Percentiles rank a stretch among this genome's conserved stretches.
phyloP scores from a whole-genome alignment of 2,329 filamentous ascomycete species.

The Catunica adiposa region DNA sequence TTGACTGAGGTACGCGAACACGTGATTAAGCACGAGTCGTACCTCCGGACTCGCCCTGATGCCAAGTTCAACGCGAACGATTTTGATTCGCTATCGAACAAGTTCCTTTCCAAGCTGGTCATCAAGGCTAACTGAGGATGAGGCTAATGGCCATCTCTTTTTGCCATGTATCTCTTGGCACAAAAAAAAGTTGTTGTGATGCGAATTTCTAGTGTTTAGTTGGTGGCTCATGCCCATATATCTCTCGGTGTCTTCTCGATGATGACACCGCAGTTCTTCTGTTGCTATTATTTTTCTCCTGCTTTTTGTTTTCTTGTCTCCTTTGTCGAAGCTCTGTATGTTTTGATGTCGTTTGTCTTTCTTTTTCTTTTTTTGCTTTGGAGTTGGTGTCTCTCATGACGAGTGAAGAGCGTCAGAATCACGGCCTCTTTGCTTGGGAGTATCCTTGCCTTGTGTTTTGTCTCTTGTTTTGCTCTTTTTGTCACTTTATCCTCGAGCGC shows the following conservation, averaged over 20 bases:
- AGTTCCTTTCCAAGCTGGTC: constrained; percentile 90
- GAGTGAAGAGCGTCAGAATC: too few species aligned
- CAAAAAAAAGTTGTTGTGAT: constrained; percentile 16
- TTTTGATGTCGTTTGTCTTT: not conserved
- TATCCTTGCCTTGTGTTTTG: constrained; percentile 1
- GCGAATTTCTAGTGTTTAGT: too few species aligned
- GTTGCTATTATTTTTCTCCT: not conserved
- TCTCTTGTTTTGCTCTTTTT: constrained; percentile 11
- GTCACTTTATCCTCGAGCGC: constrained; percentile 14
- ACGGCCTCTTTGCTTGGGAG: too few species aligned
- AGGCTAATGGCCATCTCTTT: not conserved
- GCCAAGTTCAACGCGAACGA: constrained; percentile 79
- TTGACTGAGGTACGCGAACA: constrained; percentile 92
- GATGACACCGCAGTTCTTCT: constrained; percentile 10
- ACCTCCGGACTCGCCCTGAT: constrained; percentile 63
- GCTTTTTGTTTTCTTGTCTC: not conserved
- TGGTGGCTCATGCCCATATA: too few species aligned
- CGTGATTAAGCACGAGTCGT: constrained; percentile 81
- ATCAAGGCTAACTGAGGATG: constrained; percentile 82
- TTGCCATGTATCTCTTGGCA: not conserved
- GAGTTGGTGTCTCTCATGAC: not conserved
- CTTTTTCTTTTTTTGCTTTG: not conserved
- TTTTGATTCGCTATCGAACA: constrained; percentile 92
- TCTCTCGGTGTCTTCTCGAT: constrained; percentile 17
- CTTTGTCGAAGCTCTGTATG: not conserved